A percentile compares a stretch with the other conserved stretches of the same genome.
These are phyloP conservation scores for Straminergon stramineum DNA, from an alignment of 225 moss, liverwort and hornwort genomes.

Conservation along the genomic window DNA sequence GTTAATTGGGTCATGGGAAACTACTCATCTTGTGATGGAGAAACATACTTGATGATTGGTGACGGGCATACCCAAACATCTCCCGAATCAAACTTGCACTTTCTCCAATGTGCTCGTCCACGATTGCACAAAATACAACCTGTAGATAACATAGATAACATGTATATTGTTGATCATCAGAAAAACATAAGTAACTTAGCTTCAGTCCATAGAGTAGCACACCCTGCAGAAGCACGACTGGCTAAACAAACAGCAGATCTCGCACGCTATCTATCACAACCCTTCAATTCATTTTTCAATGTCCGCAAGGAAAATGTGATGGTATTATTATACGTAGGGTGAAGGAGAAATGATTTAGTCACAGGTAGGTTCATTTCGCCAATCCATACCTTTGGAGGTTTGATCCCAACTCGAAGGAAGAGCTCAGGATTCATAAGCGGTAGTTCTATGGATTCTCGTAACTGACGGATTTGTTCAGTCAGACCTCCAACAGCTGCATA, in stretches of 20 bases:
- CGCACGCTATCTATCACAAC: background rate
- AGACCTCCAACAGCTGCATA: slow-evolving; percentile 66
- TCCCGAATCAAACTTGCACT: slow-evolving; percentile 63
- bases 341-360: background rate
- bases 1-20: background rate
- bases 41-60: slow-evolving; percentile 65
- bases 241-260: background rate
- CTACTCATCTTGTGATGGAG: background rate
- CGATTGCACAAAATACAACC: slow-evolving; percentile 68
- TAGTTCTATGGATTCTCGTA: slow-evolving; percentile 59
- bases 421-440: slow-evolving; percentile 64
- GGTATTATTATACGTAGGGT: background rate
- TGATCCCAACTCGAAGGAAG: slow-evolving; percentile 57
- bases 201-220: slow-evolving; percentile 47
- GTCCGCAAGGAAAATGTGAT: background rate
- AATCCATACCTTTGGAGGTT: slow-evolving; percentile 49
- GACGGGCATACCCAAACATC: slow-evolving; percentile 65
- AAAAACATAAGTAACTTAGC: background rate
- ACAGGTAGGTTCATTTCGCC: background rate
- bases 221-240: slow-evolving; percentile 25
- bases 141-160: background rate
- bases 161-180: background rate
- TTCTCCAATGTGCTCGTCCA: slow-evolving; percentile 70
- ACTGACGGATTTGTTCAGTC: slow-evolving; percentile 56
- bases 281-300: background rate